Evolutionary conservation across 1,284 basidiomycete genomes (phyloP).

Genomic region (Puccinia coronata): DNA sequence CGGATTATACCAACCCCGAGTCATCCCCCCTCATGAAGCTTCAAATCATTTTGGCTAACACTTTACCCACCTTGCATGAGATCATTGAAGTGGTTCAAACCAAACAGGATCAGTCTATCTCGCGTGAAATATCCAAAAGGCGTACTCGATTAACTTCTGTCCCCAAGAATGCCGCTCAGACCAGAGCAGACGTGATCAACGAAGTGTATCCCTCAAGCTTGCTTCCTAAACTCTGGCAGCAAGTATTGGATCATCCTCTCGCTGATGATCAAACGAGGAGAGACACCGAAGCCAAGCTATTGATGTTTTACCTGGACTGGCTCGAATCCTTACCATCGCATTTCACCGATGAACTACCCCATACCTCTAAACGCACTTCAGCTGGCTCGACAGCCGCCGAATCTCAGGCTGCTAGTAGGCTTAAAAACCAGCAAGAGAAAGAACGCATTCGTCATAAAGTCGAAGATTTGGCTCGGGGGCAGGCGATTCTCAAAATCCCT

Average conservation of each 20-base stretch:
- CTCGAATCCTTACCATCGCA: slow-evolving; percentile 64
- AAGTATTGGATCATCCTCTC: slow-evolving; percentile 73
- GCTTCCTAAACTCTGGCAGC: slow-evolving; percentile 71
- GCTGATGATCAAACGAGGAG: slow-evolving; percentile 71
- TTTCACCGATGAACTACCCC: slow-evolving; percentile 59
- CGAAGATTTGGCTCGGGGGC: slow-evolving; percentile 70
- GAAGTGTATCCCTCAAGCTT: slow-evolving; percentile 59
- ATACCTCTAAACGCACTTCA: slow-evolving; percentile 58
- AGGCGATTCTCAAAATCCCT: slow-evolving; percentile 71
- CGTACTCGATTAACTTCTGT: slow-evolving; percentile 71
- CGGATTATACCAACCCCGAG: slow-evolving; percentile 73
- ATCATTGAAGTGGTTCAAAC: slow-evolving; percentile 51
- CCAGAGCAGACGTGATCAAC: slow-evolving; percentile 52
- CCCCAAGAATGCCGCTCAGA: slow-evolving; percentile 58
- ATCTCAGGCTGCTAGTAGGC: slow-evolving; percentile 54
- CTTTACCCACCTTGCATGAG: slow-evolving; percentile 54
- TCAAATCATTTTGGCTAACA: slow-evolving; percentile 70
- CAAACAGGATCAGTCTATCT: slow-evolving; percentile 29
- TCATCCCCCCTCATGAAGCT: slow-evolving; percentile 61
- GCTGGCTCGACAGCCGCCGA: slow-evolving; percentile 41
- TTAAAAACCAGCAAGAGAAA: slow-evolving; percentile 63
- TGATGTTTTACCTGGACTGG: slow-evolving; percentile 67
- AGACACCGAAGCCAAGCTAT: slow-evolving; percentile 70
- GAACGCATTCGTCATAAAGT: slow-evolving; percentile 66
- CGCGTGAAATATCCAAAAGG: slow-evolving; percentile 70